A percentile compares a stretch with the other conserved stretches of the same genome.
These are phyloP conservation scores for Anaeromyces robustus DNA, from an alignment of 192 early-diverging fungal species.

Conservation along the genomic window DNA sequence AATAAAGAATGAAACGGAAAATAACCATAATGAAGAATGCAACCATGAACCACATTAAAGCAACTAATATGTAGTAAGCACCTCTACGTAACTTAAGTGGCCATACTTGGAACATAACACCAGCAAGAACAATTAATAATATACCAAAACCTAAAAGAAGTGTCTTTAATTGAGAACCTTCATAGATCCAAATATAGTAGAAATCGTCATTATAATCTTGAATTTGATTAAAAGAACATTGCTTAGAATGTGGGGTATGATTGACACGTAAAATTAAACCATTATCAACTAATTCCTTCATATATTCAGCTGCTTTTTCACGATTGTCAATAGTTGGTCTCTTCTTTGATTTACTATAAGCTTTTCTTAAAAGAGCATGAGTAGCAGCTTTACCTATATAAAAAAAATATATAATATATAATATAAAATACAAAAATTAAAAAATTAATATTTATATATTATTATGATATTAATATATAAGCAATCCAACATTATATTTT, in stretches of 20 bases:
- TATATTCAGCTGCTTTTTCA: conserved; percentile 41
- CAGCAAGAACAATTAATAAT: conserved; percentile 65
- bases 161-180: conserved; percentile 65
- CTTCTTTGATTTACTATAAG: conserved; percentile 19
- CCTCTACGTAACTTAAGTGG: conserved; percentile 60
- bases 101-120: conserved; percentile 97
- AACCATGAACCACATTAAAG: conserved; percentile 66
- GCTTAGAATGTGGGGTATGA: conserved; percentile 24
- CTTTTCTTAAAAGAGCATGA: not conserved
- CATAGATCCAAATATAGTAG: conserved; percentile 88
- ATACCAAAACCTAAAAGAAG: conserved; percentile 66
- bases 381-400: not conserved
- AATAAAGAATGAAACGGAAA: conserved; percentile 70
- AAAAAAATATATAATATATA: no score
- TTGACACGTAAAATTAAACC: conserved; percentile 69
- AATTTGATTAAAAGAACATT: conserved; percentile 27
- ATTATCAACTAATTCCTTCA: conserved; percentile 46
- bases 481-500: no score
- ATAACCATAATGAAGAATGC: conserved; percentile 78
- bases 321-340: conserved; percentile 33
- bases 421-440: not conserved
- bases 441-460: not conserved
- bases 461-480: no score
- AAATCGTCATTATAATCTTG: conserved; percentile 60
- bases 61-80: conserved; percentile 80